phyloP scores from a whole-genome alignment of 2,329 filamentous ascomycete genomes.

The Claviceps paspali region DNA sequence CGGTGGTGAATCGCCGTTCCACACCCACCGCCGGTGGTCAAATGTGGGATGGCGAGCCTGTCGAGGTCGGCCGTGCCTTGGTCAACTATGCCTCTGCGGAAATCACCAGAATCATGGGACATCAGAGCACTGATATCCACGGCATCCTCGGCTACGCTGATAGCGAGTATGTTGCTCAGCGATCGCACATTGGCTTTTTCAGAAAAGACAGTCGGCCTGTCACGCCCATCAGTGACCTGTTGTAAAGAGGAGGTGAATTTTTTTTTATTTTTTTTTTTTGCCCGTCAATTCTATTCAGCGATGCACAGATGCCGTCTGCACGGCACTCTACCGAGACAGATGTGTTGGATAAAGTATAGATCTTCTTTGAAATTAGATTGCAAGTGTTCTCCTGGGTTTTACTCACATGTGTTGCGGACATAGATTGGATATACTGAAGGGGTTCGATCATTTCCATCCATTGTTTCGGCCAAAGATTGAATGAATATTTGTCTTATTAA shows the following conservation, averaged over 20 bases:
- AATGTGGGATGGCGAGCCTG: constrained; percentile 34
- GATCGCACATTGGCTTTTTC: constrained; percentile 76
- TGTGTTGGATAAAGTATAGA: background rate
- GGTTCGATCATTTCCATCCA: no score
- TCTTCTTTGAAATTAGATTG: background rate
- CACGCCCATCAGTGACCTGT: constrained; percentile 24
- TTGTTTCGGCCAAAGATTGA: no score
- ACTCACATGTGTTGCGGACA: background rate
- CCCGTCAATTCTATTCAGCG: background rate
- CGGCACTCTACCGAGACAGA: background rate
- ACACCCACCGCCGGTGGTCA: constrained; percentile 26
- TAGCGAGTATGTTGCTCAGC: constrained; percentile 80
- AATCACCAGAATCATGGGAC: constrained; percentile 69
- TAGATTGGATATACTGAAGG: background rate
- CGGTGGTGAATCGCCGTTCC: constrained; percentile 53
- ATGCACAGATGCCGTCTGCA: background rate
- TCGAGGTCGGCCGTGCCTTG: constrained; percentile 74
- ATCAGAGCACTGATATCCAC: constrained; percentile 68
- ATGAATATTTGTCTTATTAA: no score
- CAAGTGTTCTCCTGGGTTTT: background rate
- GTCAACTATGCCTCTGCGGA: constrained; percentile 88
- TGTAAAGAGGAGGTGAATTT: background rate
- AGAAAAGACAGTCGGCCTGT: constrained; percentile 35
- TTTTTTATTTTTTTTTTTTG: background rate
- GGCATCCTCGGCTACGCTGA: constrained; percentile 77